Conservation (phyloP, 148 eudicot species). For the Limonium bicolor region DNA sequence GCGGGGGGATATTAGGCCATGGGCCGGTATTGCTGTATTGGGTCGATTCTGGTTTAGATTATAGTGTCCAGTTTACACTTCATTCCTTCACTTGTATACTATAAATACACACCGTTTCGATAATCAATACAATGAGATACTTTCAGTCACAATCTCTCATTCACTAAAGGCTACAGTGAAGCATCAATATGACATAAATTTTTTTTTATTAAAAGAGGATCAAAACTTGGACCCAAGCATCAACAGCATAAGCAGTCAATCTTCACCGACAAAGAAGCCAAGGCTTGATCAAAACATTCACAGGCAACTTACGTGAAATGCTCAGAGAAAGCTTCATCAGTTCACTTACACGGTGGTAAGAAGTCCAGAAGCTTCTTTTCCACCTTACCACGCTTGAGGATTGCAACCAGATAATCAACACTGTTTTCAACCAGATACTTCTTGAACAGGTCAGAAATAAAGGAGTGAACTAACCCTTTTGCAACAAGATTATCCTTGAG, state of each 20-base stretch:
- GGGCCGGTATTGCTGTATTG: too few species aligned
- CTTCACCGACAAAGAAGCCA: too few species aligned
- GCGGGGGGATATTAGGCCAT: too few species aligned
- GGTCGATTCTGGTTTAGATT: too few species aligned
- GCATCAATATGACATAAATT: too few species aligned
- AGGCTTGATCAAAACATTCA: not conserved
- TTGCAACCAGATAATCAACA: slow-evolving; percentile 82
- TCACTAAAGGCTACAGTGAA: too few species aligned
- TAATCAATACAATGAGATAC: too few species aligned
- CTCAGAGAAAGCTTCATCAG: slow-evolving; percentile 84
- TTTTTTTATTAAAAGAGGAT: too few species aligned
- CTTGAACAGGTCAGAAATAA: slow-evolving; percentile 91
- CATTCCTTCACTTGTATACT: not conserved
- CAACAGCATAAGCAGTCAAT: too few species aligned
- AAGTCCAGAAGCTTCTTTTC: slow-evolving; percentile 81
- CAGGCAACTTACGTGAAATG: slow-evolving; percentile 74
- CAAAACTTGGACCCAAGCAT: too few species aligned
- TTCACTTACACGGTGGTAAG: slow-evolving; percentile 70
- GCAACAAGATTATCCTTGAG: slow-evolving; percentile 93
- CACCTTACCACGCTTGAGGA: slow-evolving; percentile 85
- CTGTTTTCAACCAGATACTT: slow-evolving; percentile 87
- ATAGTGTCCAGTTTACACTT: too few species aligned
- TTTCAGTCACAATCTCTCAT: too few species aligned
- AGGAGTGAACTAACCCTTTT: slow-evolving; percentile 87
- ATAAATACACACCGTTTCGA: not conserved